These are phyloP conservation scores for Cytospora schulzeri DNA, from an alignment of 2,329 filamentous ascomycete genomes.

Conservation along the genomic window DNA sequence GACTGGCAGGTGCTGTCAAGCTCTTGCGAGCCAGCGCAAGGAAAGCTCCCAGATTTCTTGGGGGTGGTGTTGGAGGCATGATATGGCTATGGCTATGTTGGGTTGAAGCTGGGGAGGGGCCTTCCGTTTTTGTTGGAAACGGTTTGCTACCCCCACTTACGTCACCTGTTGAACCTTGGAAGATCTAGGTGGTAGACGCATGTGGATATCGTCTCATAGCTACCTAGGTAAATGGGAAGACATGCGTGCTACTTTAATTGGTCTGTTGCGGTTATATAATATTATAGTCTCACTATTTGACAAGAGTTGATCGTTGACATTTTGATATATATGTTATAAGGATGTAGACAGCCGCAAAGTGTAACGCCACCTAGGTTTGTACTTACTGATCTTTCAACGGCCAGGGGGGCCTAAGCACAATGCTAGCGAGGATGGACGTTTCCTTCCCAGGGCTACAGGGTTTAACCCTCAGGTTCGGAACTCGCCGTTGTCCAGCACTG, in stretches of 20 bases:
- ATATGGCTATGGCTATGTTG: background rate
- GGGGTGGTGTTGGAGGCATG: constrained; percentile 28
- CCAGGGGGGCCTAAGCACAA: constrained; percentile 8
- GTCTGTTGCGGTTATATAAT: no score
- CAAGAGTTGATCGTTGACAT: no score
- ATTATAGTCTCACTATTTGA: no score
- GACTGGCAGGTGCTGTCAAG: constrained; percentile 46
- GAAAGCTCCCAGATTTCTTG: constrained; percentile 48
- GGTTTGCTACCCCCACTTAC: no score
- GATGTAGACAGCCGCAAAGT: no score
- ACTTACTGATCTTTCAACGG: background rate
- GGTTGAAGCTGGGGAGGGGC: background rate
- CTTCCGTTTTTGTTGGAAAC: background rate
- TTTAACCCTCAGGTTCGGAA: background rate
- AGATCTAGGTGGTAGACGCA: no score
- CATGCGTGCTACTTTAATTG: no score
- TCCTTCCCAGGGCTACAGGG: background rate
- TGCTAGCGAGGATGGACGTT: background rate
- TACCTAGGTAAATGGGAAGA: no score
- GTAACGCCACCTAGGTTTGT: no score
- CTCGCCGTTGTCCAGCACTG: background rate
- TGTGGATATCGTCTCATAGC: background rate
- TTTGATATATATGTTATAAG: no score
- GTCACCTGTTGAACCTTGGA: no score
- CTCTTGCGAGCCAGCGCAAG: constrained; percentile 52